These are phyloP conservation scores for Emergomyces orientalis DNA, from an alignment of 2,329 filamentous ascomycete species.

Conservation along the genomic window DNA sequence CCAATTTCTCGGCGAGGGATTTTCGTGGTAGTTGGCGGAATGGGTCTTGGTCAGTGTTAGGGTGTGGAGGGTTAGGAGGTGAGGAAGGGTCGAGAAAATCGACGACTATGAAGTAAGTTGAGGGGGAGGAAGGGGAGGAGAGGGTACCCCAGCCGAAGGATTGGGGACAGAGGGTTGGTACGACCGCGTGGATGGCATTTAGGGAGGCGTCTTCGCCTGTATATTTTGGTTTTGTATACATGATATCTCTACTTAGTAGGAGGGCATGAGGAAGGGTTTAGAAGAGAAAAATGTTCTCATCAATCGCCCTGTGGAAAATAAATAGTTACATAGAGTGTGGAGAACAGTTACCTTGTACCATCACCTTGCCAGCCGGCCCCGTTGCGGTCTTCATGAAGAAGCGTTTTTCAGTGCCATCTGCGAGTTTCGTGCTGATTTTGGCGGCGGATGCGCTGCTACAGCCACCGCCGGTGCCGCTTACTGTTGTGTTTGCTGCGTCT, in stretches of 20 bases:
- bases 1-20: slow-evolving; percentile 65
- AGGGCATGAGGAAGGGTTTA: background rate
- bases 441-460: slow-evolving; percentile 3
- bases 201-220: slow-evolving; percentile 72
- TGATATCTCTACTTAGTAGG: background rate
- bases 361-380: slow-evolving; percentile 27
- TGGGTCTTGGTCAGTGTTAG: background rate
- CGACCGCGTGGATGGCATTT: slow-evolving; percentile 64
- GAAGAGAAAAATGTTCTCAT: background rate
- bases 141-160: slow-evolving; percentile 62
- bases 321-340: background rate
- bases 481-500: background rate
- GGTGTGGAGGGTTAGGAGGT: slow-evolving; percentile 35
- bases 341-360: slow-evolving; percentile 19
- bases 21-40: slow-evolving; percentile 40
- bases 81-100: slow-evolving; percentile 65
- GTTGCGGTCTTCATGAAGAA: slow-evolving; percentile 36
- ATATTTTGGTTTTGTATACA: background rate
- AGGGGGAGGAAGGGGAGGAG: slow-evolving; percentile 31
- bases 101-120: slow-evolving; percentile 51
- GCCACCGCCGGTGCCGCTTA: background rate
- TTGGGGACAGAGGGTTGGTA: slow-evolving; percentile 65
- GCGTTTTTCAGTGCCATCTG: slow-evolving; percentile 20
- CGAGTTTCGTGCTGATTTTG: background rate
- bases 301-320: background rate